Conservation (phyloP, 2,329 filamentous ascomycete genomes). For the Paracoccidioides lutzii region DNA sequence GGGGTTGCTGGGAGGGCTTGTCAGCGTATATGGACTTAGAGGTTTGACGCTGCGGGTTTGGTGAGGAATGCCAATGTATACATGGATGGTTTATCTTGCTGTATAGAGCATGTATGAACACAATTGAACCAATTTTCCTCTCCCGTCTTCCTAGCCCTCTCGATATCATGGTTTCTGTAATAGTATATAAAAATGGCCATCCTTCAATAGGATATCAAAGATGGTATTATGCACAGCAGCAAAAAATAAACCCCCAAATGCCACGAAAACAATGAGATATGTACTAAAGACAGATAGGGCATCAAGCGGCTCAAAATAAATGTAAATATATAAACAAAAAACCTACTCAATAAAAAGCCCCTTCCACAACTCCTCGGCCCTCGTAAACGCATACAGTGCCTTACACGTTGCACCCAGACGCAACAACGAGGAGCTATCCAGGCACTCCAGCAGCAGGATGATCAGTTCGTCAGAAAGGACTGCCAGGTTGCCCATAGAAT, state of each 20-base stretch:
- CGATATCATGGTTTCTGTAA: background rate
- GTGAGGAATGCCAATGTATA: background rate
- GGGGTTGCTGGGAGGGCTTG: constrained; percentile 3
- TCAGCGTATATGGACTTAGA: background rate
- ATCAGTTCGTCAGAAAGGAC: constrained; percentile 70
- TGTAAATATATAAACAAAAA: background rate
- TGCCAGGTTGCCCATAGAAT: constrained; percentile 51
- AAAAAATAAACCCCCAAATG: background rate
- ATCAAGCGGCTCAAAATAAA: background rate
- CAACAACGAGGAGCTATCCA: constrained; percentile 52
- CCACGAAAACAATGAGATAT: background rate
- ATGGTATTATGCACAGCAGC: background rate
- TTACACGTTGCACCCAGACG: constrained; percentile 65
- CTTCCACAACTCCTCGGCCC: constrained; percentile 83
- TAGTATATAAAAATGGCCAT: background rate
- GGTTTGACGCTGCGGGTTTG: background rate
- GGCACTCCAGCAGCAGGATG: constrained; percentile 58
- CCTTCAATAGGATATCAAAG: background rate
- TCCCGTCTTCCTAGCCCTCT: too few relatives aligned
- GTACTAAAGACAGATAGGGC: background rate
- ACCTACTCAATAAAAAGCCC: constrained; percentile 69
- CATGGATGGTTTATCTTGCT: background rate
- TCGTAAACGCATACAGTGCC: constrained; percentile 73
- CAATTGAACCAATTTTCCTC: background rate
- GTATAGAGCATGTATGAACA: background rate